A percentile compares a stretch with the other conserved stretches of the same genome.
These are phyloP conservation scores for Hortaea werneckii DNA, from an alignment of 2,329 filamentous ascomycete genomes.

Conservation along the genomic window DNA sequence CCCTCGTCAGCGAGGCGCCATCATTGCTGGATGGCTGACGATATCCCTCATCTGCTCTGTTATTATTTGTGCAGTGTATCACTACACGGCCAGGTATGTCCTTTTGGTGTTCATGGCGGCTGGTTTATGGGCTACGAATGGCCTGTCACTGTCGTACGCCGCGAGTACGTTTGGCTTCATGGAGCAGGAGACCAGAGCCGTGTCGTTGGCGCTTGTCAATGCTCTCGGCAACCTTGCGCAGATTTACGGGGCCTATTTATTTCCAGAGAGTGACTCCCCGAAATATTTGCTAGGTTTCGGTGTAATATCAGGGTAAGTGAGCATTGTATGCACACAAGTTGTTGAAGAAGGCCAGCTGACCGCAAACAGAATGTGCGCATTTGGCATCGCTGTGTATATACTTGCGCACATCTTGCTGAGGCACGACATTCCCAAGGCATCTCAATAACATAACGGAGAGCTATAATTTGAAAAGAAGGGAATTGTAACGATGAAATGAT, in stretches of 20 bases:
- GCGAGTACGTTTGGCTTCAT: slow-evolving; percentile 43
- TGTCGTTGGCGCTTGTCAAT: slow-evolving; percentile 45
- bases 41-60: slow-evolving; percentile 30
- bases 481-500: background rate
- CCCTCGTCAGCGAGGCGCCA: slow-evolving; percentile 36
- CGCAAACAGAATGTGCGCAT: slow-evolving; percentile 3
- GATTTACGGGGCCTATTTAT: slow-evolving; percentile 46
- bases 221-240: slow-evolving; percentile 45
- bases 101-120: slow-evolving; percentile 47
- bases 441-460: background rate
- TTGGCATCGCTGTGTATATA: slow-evolving; percentile 4
- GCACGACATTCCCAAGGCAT: background rate
- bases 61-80: slow-evolving; percentile 35
- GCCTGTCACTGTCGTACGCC: slow-evolving; percentile 41
- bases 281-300: slow-evolving; percentile 39
- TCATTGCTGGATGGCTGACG: slow-evolving; percentile 41
- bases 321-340: background rate
- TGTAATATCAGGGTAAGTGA: slow-evolving; percentile 5
- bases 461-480: background rate
- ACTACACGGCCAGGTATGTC: slow-evolving; percentile 44
- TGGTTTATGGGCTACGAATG: slow-evolving; percentile 46
- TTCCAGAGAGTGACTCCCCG: slow-evolving; percentile 39
- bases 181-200: slow-evolving; percentile 37
- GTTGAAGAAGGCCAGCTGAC: background rate
- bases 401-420: slow-evolving; percentile 3